phyloP scores from a whole-genome alignment of 352 stramenopile genomes.

The Pythium folliculosum region DNA sequence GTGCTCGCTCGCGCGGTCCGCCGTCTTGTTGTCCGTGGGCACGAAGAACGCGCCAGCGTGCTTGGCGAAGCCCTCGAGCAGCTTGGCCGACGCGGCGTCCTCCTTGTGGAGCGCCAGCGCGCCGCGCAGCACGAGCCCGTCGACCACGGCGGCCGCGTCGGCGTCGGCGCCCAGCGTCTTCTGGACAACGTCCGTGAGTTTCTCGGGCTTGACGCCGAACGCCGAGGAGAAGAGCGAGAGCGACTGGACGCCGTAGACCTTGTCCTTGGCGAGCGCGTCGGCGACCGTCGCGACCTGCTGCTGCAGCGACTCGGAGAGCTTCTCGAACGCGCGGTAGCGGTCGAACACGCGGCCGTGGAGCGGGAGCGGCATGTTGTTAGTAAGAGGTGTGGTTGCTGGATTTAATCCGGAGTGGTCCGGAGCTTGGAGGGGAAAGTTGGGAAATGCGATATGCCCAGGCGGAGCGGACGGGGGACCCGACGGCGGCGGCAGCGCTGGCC shows the following conservation, averaged over 20 bases:
- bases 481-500: neutral
- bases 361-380: slow-evolving; percentile 14
- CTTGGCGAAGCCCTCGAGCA: slow-evolving; percentile 11
- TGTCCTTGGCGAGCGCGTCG: slow-evolving; percentile 23
- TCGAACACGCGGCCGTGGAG: slow-evolving; percentile 27
- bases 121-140: slow-evolving; percentile 26
- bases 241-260: slow-evolving; percentile 27
- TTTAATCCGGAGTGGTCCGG: slow-evolving; percentile 5
- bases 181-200: neutral
- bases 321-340: slow-evolving; percentile 26
- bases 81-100: slow-evolving; percentile 2
- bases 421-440: slow-evolving; percentile 6
- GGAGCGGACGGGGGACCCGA: neutral
- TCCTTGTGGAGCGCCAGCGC: slow-evolving; percentile 23
- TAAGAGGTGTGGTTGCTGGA: slow-evolving; percentile 7
- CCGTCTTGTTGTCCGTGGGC: slow-evolving; percentile 21
- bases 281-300: slow-evolving; percentile 18
- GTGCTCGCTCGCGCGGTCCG: slow-evolving; percentile 3
- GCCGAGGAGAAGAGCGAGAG: slow-evolving; percentile 29
- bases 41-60: slow-evolving; percentile 9
- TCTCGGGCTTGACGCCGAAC: slow-evolving; percentile 21
- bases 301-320: slow-evolving; percentile 26
- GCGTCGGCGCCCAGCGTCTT: slow-evolving; percentile 5
- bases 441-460: neutral
- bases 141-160: slow-evolving; percentile 12